Evolutionary conservation across 768 basidiomycete species (phyloP).

Genomic region (Hericium erinaceus): DNA sequence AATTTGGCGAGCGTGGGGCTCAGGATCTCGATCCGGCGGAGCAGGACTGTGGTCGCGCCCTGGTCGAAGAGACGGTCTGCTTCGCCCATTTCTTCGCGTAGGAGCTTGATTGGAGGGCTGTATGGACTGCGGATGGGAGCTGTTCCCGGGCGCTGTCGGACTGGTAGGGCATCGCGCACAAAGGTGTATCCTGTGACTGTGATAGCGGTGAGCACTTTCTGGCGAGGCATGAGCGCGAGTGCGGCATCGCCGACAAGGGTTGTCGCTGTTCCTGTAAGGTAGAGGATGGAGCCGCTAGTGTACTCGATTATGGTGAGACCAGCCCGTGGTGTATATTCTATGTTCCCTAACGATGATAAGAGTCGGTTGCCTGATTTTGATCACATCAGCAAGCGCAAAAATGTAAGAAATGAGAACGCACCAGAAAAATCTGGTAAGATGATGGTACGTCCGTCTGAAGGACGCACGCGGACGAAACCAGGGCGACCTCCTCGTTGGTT

Average conservation of each 20-base stretch:
- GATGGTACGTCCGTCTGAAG: slow-evolving; percentile 43
- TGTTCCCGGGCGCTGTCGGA: slow-evolving; percentile 31
- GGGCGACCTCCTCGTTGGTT: slow-evolving; percentile 58
- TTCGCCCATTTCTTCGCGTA: slow-evolving; percentile 37
- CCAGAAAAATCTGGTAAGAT: slow-evolving; percentile 56
- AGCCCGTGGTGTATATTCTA: slow-evolving; percentile 43
- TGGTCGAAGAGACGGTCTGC: slow-evolving; percentile 19
- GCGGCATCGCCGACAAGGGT: slow-evolving; percentile 42
- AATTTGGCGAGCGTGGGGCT: slow-evolving; percentile 45
- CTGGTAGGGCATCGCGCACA: slow-evolving; percentile 45
- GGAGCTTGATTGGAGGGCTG: slow-evolving; percentile 45
- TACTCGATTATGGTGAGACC: slow-evolving; percentile 50
- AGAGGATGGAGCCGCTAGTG: slow-evolving; percentile 45
- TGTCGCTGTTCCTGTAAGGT: slow-evolving; percentile 48
- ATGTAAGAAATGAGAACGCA: slow-evolving; percentile 7
- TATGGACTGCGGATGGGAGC: slow-evolving; percentile 36
- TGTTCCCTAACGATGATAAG: slow-evolving; percentile 57
- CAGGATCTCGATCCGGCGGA: slow-evolving; percentile 31
- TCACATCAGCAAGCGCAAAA: background rate
- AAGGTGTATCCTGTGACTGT: slow-evolving; percentile 42
- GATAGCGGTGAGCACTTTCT: slow-evolving; percentile 40
- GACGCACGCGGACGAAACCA: slow-evolving; percentile 51
- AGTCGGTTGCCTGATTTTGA: slow-evolving; percentile 43
- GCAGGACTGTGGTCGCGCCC: slow-evolving; percentile 13
- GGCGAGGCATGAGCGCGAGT: slow-evolving; percentile 44